These are phyloP conservation scores for Lindgomyces ingoldianus DNA, from an alignment of 495 filamentous ascomycete species.

Conservation along the genomic window DNA sequence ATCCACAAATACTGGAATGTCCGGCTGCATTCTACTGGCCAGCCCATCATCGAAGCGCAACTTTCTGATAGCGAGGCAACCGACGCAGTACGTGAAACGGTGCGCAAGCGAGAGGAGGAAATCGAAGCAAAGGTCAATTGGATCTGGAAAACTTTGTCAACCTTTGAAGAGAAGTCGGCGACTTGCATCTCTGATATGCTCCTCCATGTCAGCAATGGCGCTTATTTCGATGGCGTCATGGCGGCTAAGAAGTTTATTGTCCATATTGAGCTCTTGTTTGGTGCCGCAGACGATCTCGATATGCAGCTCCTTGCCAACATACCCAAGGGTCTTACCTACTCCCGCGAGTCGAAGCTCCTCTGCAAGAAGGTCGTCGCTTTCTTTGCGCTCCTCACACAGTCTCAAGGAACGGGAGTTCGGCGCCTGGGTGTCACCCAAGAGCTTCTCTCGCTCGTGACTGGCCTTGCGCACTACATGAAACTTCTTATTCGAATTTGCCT, in stretches of 20 bases:
- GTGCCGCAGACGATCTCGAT: constrained; percentile 83
- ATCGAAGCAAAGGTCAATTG: constrained; percentile 98
- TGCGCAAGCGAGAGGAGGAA: constrained; percentile 82
- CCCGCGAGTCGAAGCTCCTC: constrained; percentile 91
- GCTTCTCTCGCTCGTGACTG: constrained; percentile 89
- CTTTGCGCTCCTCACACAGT: constrained; percentile 89
- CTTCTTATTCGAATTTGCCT: constrained; percentile 95
- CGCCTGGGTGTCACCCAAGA: constrained; percentile 97
- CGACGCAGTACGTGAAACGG: constrained; percentile 69
- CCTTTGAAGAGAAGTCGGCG: constrained; percentile 95
- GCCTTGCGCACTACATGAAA: constrained; percentile 96
- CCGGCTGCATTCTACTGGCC: constrained; percentile 64
- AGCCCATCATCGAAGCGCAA: constrained; percentile 48
- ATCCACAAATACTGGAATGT: constrained; percentile 99
- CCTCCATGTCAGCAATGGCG: constrained; percentile 96
- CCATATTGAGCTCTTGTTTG: constrained; percentile 92
- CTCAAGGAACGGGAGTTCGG: constrained; percentile 82
- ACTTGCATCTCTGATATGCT: constrained; percentile 99
- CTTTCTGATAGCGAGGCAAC: constrained; percentile 63
- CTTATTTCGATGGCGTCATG: constrained; percentile 90
- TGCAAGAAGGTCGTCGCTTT: constrained; percentile 99
- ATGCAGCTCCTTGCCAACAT: constrained; percentile 65
- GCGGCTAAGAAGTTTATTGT: constrained; percentile 96
- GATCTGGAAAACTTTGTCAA: constrained; percentile 97
- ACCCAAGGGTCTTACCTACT: constrained; percentile 82